Conservation (phyloP, 345 rosid species). For the Cardamine chenopodiifolia region DNA sequence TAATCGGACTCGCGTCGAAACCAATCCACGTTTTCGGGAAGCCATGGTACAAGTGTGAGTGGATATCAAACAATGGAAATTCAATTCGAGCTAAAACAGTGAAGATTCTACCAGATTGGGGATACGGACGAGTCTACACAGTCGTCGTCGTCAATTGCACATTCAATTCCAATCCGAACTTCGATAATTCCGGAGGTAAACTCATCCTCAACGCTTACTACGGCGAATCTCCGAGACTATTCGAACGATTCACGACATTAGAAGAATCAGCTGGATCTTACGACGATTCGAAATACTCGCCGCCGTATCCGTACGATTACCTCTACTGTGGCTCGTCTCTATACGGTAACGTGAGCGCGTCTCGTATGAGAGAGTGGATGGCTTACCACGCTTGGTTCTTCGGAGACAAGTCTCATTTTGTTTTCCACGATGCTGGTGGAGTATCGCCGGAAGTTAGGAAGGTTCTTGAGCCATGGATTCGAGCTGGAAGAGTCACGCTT, state of each 20-base stretch:
- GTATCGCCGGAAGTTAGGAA: conserved; percentile 61
- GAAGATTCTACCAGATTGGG: conserved; percentile 89
- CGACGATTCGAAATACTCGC: conserved; percentile 52
- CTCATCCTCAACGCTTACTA: conserved; percentile 72
- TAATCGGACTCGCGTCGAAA: conserved; percentile 83
- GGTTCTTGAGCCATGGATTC: conserved; percentile 76
- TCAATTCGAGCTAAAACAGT: conserved; percentile 62
- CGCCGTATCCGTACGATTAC: conserved; percentile 69
- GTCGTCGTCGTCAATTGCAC: conserved; percentile 80
- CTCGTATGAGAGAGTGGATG: conserved; percentile 84
- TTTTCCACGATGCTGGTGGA: conserved; percentile 88
- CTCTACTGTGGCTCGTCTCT: conserved; percentile 85
- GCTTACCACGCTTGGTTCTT: conserved; percentile 94
- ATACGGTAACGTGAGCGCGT: conserved; percentile 70
- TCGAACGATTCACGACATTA: conserved; percentile 60
- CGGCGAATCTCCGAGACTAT: conserved; percentile 50
- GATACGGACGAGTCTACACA: conserved; percentile 84
- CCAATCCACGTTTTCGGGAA: conserved; percentile 69
- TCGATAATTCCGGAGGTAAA: conserved; percentile 67
- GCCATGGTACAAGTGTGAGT: conserved; percentile 86
- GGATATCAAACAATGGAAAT: conserved; percentile 66
- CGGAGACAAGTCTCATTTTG: conserved; percentile 81
- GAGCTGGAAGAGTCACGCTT: conserved; percentile 70
- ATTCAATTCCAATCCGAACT: conserved; percentile 58
- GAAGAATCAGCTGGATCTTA: conserved; percentile 67